Percentiles rank a stretch among this genome's conserved stretches.
These are phyloP conservation scores for Sorghum bicolor DNA, from an alignment of 176 grass and related monocot genomes.

Conservation along the genomic window Sorghum_bicolor_NCBIv3 NC_012879.2:5861501-5862000, in stretches of 20 bases:
- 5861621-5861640: constrained; percentile 99
- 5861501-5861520: constrained; percentile 93
- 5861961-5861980: constrained; percentile 54
- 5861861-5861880: constrained; percentile 82
- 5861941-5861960: constrained; percentile 99
- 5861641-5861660: constrained; percentile 91
- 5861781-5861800: constrained; percentile 2
- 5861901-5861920: constrained; percentile 98
- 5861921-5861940: constrained; percentile 96
- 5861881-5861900: constrained; percentile 92
- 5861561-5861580: background rate
- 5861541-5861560: constrained; percentile 17
- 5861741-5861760: constrained; percentile 97
- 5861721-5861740: constrained; percentile 82
- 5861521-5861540: constrained; percentile 5
- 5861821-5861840: background rate
- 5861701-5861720: constrained; percentile 83
- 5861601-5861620: constrained; percentile 87
- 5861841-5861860: constrained; percentile 1
- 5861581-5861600: constrained; percentile 38
- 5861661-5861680: constrained; percentile 84
- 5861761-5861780: constrained; percentile 80
- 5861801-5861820: background rate
- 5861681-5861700: constrained; percentile 90
- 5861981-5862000: background rate